Conservation (phyloP, 352 stramenopile species). For the Phytophthora pluvialis region DNA sequence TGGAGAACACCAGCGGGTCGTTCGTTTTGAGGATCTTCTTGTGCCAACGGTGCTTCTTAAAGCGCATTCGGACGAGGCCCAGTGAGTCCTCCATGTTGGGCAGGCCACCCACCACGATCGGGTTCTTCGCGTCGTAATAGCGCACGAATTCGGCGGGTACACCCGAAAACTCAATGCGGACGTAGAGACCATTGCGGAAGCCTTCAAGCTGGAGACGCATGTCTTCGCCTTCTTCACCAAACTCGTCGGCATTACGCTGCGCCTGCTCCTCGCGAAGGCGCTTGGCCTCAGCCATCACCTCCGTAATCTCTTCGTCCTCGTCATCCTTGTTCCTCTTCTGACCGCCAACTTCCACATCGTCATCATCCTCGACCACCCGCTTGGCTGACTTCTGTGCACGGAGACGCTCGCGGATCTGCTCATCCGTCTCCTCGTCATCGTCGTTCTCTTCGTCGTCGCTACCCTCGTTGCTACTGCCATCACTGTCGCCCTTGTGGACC, state of each 20-base stretch:
- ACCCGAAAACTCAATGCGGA: slow-evolving; percentile 95
- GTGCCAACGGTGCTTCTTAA: slow-evolving; percentile 99
- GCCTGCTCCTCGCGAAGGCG: slow-evolving; percentile 82
- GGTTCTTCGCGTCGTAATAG: slow-evolving; percentile 92
- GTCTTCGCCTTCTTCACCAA: slow-evolving; percentile 94
- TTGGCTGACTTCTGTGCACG: slow-evolving; percentile 93
- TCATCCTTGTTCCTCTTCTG: slow-evolving; percentile 56
- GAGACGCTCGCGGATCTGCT: slow-evolving; percentile 85
- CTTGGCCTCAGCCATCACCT: slow-evolving; percentile 88
- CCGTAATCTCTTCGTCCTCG: slow-evolving; percentile 87
- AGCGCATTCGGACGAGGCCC: slow-evolving; percentile 95
- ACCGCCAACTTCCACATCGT: slow-evolving; percentile 47
- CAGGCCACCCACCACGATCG: slow-evolving; percentile 94
- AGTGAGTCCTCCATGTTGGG: slow-evolving; percentile 95
- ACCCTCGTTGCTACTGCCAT: slow-evolving; percentile 38
- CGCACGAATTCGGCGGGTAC: slow-evolving; percentile 96
- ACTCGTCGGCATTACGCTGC: slow-evolving; percentile 93
- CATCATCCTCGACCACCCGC: slow-evolving; percentile 78
- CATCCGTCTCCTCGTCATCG: slow-evolving; percentile 68
- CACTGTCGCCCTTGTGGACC: slow-evolving; percentile 47
- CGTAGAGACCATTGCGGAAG: slow-evolving; percentile 97
- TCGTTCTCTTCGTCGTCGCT: slow-evolving; percentile 43
- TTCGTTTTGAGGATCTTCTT: slow-evolving; percentile 98
- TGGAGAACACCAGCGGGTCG: slow-evolving; percentile 98
- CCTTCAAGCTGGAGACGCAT: slow-evolving; percentile 94